Percentiles rank a stretch among this genome's conserved stretches.
These are phyloP conservation scores for Talaromyces sp. DNA, from an alignment of 2,329 filamentous ascomycete species.

Conservation along the genomic window DNA sequence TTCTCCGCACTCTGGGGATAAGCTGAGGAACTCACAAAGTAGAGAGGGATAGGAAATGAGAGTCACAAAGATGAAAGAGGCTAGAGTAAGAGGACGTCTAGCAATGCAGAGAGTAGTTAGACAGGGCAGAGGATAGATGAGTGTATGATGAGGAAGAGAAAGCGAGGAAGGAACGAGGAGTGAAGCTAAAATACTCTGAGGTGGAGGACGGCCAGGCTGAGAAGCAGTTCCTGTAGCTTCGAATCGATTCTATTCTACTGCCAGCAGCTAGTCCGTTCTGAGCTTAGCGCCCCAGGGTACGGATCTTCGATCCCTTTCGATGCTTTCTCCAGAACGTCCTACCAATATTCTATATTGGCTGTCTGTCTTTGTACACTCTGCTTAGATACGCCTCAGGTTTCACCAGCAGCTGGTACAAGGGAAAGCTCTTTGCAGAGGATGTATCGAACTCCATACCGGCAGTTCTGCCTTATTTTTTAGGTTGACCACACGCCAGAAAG, in stretches of 20 bases:
- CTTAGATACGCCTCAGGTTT: neutral
- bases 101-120: constrained; percentile 22
- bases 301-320: constrained; percentile 14
- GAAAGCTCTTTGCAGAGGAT: neutral
- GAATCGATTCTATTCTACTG: constrained; percentile 20
- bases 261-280: constrained; percentile 2
- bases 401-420: neutral
- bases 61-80: neutral
- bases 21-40: constrained; percentile 15
- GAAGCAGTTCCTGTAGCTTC: constrained; percentile 18
- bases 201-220: constrained; percentile 9
- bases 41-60: neutral
- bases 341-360: neutral
- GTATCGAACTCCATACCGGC: neutral
- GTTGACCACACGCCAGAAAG: neutral
- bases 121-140: constrained; percentile 16
- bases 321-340: constrained; percentile 2
- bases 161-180: constrained; percentile 21
- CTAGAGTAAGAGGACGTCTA: constrained; percentile 5
- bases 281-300: neutral
- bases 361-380: neutral
- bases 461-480: constrained; percentile 8
- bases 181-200: constrained; percentile 22
- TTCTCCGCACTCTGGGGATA: neutral
- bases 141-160: constrained; percentile 16